Evolutionary conservation across 192 early-diverging fungal genomes (phyloP).

Genomic region (Allomyces macrogynus): DNA sequence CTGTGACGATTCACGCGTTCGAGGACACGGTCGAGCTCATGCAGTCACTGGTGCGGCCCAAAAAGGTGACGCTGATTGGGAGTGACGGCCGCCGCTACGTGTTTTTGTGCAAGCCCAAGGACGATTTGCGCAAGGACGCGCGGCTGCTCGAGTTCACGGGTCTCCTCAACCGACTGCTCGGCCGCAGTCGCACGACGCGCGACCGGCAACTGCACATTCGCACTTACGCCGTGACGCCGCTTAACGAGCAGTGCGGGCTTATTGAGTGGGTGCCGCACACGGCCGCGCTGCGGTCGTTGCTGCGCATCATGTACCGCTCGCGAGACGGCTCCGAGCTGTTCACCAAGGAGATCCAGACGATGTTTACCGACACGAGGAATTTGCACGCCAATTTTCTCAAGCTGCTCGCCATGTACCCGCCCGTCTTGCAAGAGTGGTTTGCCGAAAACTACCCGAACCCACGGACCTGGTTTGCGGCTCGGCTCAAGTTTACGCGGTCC

Average conservation of each 20-base stretch:
- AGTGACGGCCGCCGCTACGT: constrained; percentile 61
- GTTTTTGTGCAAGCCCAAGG: constrained; percentile 88
- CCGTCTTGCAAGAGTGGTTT: constrained; percentile 84
- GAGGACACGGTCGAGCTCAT: constrained; percentile 62
- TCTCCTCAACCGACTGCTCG: constrained; percentile 76
- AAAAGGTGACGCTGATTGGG: constrained; percentile 57
- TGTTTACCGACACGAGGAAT: constrained; percentile 5
- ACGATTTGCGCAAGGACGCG: constrained; percentile 86
- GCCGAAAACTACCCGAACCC: constrained; percentile 71
- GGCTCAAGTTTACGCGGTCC: constrained; percentile 57
- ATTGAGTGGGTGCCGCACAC: constrained; percentile 87
- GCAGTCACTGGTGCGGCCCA: constrained; percentile 72
- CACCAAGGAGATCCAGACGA: constrained; percentile 33
- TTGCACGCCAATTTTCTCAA: not conserved
- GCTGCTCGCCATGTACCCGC: constrained; percentile 34
- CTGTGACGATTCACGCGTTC: constrained; percentile 34
- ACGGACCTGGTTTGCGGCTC: constrained; percentile 56
- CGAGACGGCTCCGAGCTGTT: constrained; percentile 36
- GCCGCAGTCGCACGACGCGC: constrained; percentile 46
- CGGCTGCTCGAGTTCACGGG: constrained; percentile 88
- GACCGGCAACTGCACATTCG: constrained; percentile 55
- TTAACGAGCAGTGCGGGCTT: constrained; percentile 83
- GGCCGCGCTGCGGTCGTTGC: constrained; percentile 47
- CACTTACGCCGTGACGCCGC: constrained; percentile 79
- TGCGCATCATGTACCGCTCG: constrained; percentile 43